Base-by-base conservation (phyloP, 2,329 filamentous ascomycete species). In the Emmonsiellopsis sp. region DNA sequence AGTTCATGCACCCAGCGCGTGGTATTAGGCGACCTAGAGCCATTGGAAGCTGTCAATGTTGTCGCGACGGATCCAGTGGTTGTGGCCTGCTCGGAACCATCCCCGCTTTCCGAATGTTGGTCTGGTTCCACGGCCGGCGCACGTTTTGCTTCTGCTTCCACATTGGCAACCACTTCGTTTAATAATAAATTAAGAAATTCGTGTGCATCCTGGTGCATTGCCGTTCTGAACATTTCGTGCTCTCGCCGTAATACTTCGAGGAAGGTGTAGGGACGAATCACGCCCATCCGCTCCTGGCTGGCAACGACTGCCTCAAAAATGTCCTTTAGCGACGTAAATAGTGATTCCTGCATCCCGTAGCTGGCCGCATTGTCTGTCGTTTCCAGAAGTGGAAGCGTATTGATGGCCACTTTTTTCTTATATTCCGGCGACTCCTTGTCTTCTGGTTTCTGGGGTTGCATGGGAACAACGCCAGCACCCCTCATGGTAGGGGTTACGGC, bases 201-300 rank as follows among this genome's bases (percentile, higher is more conserved):
- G 69, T 98, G 93, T 1, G 93, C 93, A 67, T 98, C 93, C 68
- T 98, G 93, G 69, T 98, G 93, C 88, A 96, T 95, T 3, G 91
- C 88, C 40, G 90, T 92, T 55, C 90, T 84, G 65, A 98, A 98
- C 86, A 95, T 91, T 69, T 98, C 93, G 67, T 98, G 95, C 63
- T 97, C 89, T 58, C 87, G 83, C 65, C 91, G 89, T 65, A 98
- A 83, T 30, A 96, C 91, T 66, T 98, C 92, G 37, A 98, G 77
- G 59, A 98, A 96, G 57, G 91, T 86, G 63, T 92, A 85, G 1
- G 93, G 93, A 64, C 91, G 95, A 42, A 97, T 79, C 9, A 98
- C 89, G 13, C 93, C 93, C 6, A 88, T 93, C 53, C 90, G 84
- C 41, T 87, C 87, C 56, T 82, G 77, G 68, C 88, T 90, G 51